A percentile compares a stretch with the other conserved stretches of the same genome.
Conservation (phyloP, 371 early-diverging fungal genomes). For the Rhizopus arrhizus region DNA sequence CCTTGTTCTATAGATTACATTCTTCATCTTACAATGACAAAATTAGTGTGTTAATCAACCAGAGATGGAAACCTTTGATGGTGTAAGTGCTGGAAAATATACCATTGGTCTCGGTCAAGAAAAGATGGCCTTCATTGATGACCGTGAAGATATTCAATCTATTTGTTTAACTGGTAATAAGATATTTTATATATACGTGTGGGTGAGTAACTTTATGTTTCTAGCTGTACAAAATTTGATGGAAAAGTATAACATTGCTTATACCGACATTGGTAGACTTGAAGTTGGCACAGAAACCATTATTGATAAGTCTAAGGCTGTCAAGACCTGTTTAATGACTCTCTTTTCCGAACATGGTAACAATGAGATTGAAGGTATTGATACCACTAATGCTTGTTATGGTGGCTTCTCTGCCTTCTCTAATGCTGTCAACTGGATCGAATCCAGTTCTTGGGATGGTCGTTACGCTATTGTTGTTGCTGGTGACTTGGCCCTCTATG, state of each 20-base stretch:
- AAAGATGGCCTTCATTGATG: constrained; percentile 94
- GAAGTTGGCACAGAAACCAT: constrained; percentile 99
- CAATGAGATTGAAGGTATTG: constrained; percentile 93
- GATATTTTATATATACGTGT: background rate
- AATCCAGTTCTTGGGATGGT: constrained; percentile 92
- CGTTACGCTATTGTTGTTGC: constrained; percentile 91
- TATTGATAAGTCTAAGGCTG: constrained; percentile 97
- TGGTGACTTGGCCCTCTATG: constrained; percentile 97
- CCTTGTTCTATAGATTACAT: constrained; percentile 4
- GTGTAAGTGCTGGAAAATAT: constrained; percentile 95
- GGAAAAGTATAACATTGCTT: constrained; percentile 87
- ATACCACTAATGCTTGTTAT: constrained; percentile 98
- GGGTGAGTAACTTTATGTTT: constrained; percentile 1
- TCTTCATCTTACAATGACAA: background rate
- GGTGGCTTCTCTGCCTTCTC: constrained; percentile 97
- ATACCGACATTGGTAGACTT: constrained; percentile 87
- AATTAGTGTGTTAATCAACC: constrained; percentile 85
- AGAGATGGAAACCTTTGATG: constrained; percentile 88
- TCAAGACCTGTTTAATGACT: constrained; percentile 95
- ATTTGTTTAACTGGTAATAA: constrained; percentile 83
- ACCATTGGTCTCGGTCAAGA: constrained; percentile 96
- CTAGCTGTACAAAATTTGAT: constrained; percentile 87
- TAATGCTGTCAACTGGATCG: constrained; percentile 96
- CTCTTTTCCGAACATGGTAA: constrained; percentile 91
- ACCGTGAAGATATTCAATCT: constrained; percentile 95